Conservation (phyloP, 768 basidiomycete genomes). For the Cyathus striatus region DNA sequence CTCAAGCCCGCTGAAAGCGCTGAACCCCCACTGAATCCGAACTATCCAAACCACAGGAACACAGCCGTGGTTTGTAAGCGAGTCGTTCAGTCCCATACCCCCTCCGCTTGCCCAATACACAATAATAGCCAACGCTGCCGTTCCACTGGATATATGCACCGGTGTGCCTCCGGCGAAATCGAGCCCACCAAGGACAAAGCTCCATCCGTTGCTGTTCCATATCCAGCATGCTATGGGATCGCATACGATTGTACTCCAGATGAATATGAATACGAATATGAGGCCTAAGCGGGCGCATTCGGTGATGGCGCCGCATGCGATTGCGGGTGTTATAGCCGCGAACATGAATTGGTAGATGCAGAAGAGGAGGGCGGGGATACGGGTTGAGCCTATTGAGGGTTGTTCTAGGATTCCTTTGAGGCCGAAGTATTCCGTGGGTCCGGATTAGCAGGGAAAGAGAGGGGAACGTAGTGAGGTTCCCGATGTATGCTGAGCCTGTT, state of each 20-base stretch:
- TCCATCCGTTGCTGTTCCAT: slow-evolving; percentile 83
- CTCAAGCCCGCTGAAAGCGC: slow-evolving; percentile 86
- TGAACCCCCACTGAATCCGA: slow-evolving; percentile 92
- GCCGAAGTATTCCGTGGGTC: slow-evolving; percentile 65
- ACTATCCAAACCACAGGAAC: slow-evolving; percentile 95
- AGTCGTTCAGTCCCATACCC: slow-evolving; percentile 90
- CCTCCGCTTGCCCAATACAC: slow-evolving; percentile 84
- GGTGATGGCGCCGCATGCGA: slow-evolving; percentile 89
- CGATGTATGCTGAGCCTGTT: slow-evolving; percentile 70
- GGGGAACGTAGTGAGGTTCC: slow-evolving; percentile 64
- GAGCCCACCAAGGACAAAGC: slow-evolving; percentile 72
- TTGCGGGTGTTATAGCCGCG: too few species aligned
- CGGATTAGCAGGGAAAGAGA: background rate
- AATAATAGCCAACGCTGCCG: slow-evolving; percentile 86
- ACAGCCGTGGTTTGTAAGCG: slow-evolving; percentile 92
- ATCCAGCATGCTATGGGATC: slow-evolving; percentile 96
- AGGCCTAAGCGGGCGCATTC: slow-evolving; percentile 87
- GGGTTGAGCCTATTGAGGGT: slow-evolving; percentile 67
- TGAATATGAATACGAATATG: slow-evolving; percentile 82
- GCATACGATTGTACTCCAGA: slow-evolving; percentile 88
- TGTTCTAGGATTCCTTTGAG: slow-evolving; percentile 72
- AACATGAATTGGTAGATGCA: too few species aligned
- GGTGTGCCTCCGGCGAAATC: slow-evolving; percentile 96
- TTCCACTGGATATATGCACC: slow-evolving; percentile 93
- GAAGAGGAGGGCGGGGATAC: too few species aligned